Conservation (phyloP, 176 grass and related monocot genomes). For the Neostapfia colusana region DNA sequence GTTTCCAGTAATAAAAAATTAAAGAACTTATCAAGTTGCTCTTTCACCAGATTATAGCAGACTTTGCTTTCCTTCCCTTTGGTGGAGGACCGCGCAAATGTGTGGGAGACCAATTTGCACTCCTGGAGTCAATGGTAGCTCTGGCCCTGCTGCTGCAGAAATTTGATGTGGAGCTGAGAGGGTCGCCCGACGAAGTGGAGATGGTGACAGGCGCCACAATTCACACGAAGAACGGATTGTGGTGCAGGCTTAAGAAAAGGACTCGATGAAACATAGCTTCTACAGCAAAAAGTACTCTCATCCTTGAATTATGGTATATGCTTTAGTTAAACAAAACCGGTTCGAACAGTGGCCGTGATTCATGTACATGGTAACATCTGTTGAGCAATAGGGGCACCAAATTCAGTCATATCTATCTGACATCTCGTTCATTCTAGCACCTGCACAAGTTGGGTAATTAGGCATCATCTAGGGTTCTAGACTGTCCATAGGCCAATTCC, state of each 20-base stretch:
- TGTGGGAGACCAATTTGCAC: constrained; percentile 83
- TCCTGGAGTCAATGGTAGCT: constrained; percentile 76
- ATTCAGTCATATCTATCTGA: not conserved
- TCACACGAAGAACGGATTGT: constrained; percentile 78
- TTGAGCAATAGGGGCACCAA: constrained; percentile 28
- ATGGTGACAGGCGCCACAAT: constrained; percentile 90
- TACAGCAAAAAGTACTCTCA: constrained; percentile 28
- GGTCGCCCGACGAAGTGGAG: constrained; percentile 70
- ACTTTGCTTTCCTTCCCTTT: constrained; percentile 92
- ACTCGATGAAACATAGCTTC: constrained; percentile 42
- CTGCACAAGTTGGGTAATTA: constrained; percentile 6
- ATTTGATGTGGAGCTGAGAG: constrained; percentile 78
- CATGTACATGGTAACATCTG: constrained; percentile 31
- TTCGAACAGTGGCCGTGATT: not conserved
- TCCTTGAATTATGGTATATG: constrained; percentile 33
- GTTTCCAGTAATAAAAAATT: too few species aligned
- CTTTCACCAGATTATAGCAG: constrained; percentile 71
- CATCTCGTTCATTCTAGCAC: constrained; percentile 8
- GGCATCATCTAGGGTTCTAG: constrained; percentile 20
- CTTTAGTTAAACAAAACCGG: constrained; percentile 19
- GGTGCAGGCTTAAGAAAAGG: constrained; percentile 75
- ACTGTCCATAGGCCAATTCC: not conserved
- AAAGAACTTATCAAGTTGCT: constrained; percentile 12
- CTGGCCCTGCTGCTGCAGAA: constrained; percentile 69
- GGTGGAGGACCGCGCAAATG: constrained; percentile 88